phyloP scores from a whole-genome alignment of 371 early-diverging fungal species.

The Mycotypha africana region DNA sequence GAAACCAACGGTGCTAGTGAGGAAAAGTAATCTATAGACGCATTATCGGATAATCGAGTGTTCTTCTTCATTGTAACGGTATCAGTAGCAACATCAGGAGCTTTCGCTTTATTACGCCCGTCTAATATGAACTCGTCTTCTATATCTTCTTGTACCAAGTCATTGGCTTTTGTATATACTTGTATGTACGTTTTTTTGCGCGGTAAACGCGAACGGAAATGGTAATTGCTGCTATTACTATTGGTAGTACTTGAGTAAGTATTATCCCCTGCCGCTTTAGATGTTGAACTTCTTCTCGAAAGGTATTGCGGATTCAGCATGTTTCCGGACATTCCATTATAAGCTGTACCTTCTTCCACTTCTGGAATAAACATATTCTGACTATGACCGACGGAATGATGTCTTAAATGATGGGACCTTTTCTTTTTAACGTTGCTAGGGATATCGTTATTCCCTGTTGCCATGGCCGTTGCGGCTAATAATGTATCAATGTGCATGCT shows the following conservation, averaged over 20 bases:
- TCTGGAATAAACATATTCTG: conserved; percentile 1
- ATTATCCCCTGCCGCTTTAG: neutral
- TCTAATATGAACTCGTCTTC: conserved; percentile 45
- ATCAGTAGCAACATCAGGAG: conserved; percentile 28
- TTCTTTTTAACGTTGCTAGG: neutral
- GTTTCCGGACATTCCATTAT: too few relatives aligned
- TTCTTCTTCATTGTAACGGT: conserved; percentile 2
- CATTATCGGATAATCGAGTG: too few relatives aligned
- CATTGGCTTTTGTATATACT: conserved; percentile 58
- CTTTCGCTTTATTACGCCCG: neutral
- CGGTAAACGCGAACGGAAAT: conserved; percentile 34
- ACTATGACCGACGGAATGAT: conserved; percentile 15
- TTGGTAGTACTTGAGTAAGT: too few relatives aligned
- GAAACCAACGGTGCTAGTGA: conserved; percentile 30
- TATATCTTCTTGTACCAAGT: conserved; percentile 57
- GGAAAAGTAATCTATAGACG: conserved; percentile 13
- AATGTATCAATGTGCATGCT: too few relatives aligned
- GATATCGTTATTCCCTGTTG: too few relatives aligned
- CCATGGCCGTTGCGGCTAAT: too few relatives aligned
- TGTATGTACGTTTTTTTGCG: conserved; percentile 57
- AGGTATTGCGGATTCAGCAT: too few relatives aligned
- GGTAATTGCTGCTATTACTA: conserved; percentile 1
- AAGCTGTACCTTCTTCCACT: neutral
- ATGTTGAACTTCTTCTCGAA: too few relatives aligned
- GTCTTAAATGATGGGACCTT: neutral